Percentiles rank a stretch among this genome's conserved stretches.
Conservation (phyloP, 176 grass and related monocot species). For the Triticum monococcum region DNA sequence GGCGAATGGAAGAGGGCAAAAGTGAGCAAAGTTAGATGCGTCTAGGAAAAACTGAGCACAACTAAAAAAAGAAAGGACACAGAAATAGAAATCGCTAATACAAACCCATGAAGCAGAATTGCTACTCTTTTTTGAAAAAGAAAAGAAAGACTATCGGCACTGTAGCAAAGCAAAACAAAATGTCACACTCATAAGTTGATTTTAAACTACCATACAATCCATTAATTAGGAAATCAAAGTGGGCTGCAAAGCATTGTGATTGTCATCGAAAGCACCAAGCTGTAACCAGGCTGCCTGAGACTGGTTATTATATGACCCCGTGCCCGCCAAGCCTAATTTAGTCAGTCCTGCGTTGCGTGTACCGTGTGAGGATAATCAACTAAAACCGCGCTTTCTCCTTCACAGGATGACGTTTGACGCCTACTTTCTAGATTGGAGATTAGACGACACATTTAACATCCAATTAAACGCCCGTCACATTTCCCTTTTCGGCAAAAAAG, state of each 20-base stretch:
- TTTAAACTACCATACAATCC: too few relatives aligned
- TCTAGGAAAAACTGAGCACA: too few relatives aligned
- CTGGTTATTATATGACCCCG: not conserved
- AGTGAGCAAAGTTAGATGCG: too few relatives aligned
- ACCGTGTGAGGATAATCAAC: not conserved
- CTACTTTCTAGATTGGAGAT: not conserved
- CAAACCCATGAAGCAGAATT: too few relatives aligned
- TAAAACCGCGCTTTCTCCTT: not conserved
- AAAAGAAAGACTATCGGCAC: too few relatives aligned
- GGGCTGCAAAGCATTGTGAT: not conserved
- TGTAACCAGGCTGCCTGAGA: not conserved
- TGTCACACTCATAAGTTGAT: too few relatives aligned
- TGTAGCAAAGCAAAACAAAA: too few relatives aligned
- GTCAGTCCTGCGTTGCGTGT: not conserved
- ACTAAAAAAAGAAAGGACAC: too few relatives aligned
- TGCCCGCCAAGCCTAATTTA: not conserved
- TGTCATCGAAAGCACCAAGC: not conserved
- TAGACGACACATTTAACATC: not conserved
- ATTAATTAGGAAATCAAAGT: not conserved
- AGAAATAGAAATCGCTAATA: not conserved
- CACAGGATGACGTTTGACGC: not conserved
- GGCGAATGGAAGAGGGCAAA: too few relatives aligned
- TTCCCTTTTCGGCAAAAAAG: not conserved
- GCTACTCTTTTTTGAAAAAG: too few relatives aligned
- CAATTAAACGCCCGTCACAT: not conserved